Evolutionary conservation across 331 rosid species (phyloP), one percentile per base, ranked within the genome.

Genomic region (Quercus lobata): DNA sequence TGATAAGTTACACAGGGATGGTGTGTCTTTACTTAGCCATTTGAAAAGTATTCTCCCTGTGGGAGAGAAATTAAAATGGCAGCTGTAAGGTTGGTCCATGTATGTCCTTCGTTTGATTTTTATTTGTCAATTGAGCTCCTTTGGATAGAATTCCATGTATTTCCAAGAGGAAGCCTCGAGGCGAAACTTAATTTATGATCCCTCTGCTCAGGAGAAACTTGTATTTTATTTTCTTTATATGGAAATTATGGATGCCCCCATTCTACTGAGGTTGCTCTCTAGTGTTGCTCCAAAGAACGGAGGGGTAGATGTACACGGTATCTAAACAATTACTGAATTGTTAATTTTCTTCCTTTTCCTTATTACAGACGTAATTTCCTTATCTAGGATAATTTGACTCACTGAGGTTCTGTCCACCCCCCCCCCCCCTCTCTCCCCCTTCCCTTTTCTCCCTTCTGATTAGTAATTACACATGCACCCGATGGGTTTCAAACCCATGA

Each of bases 301-400:
- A 24, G 69, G 29, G 35, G 29, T 0, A 25, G 15, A 61, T 14
- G 37, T 25, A 30, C 35, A 61, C 2, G 1, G 66, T 27, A 2
- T 25, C 19, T 61, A 61, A 32, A 61, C 15, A 61, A 25, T 14
- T 12, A 61, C 69, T 11, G 37, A 25, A 57, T 21, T 11, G 17
- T 65, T 16, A 6, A 16, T 65, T 65, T 69, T 70, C 32, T 44
- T 11, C n/a, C 2, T 27, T 53, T 53, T 65, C 66, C 61, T 74
- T 52, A 29, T 24, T 77, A 73, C 19, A 18, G 53, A 73, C 12
- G 17, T 52, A 24, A 68, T 34, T 34, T 58, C 72, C 57, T 68
- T 68, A 34, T 58, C 41, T 68, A 53, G 58, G 78, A 74, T 75
- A 54, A 53, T 75, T 61, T 73, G 37, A 46, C 25, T 46, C 56